These are phyloP conservation scores for Discostella pseudostelligera DNA, from an alignment of 108 stramenopile species.

Conservation along the genomic window DNA sequence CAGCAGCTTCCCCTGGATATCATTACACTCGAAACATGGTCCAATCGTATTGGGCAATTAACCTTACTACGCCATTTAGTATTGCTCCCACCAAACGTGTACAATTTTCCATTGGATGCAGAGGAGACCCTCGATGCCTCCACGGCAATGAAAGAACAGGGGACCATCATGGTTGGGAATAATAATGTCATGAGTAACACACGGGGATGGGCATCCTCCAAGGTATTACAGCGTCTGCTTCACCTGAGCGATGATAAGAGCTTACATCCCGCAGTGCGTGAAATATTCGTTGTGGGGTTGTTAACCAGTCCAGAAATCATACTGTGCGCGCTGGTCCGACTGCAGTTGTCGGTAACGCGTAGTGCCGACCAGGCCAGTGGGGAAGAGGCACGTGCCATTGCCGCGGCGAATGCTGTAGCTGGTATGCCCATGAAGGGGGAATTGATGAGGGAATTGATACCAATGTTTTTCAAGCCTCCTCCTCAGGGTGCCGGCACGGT, in stretches of 20 bases:
- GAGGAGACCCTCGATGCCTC: constrained; percentile 74
- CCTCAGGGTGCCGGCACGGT: not conserved
- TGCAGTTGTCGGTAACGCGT: constrained; percentile 46
- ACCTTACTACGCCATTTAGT: constrained; percentile 73
- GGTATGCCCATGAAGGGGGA: constrained; percentile 86
- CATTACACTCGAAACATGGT: constrained; percentile 68
- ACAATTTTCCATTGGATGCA: constrained; percentile 63
- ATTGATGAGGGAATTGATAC: constrained; percentile 89
- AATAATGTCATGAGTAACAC: constrained; percentile 44
- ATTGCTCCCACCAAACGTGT: constrained; percentile 60
- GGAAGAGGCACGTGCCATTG: constrained; percentile 7
- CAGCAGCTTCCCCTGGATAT: constrained; percentile 58
- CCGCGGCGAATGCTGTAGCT: constrained; percentile 52
- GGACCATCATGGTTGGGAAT: not conserved
- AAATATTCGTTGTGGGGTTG: constrained; percentile 73
- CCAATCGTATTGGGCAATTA: constrained; percentile 78
- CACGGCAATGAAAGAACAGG: constrained; percentile 24
- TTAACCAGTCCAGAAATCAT: constrained; percentile 76
- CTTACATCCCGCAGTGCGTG: constrained; percentile 68
- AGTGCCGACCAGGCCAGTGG: constrained; percentile 25
- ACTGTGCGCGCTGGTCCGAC: constrained; percentile 71
- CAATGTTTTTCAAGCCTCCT: constrained; percentile 85
- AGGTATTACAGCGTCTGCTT: constrained; percentile 70
- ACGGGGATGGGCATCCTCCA: constrained; percentile 70
- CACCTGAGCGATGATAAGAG: constrained; percentile 75